A percentile compares a stretch with the other conserved stretches of the same genome.
Conservation (phyloP, 371 early-diverging fungal genomes). For the Entomophthora muscae region DNA sequence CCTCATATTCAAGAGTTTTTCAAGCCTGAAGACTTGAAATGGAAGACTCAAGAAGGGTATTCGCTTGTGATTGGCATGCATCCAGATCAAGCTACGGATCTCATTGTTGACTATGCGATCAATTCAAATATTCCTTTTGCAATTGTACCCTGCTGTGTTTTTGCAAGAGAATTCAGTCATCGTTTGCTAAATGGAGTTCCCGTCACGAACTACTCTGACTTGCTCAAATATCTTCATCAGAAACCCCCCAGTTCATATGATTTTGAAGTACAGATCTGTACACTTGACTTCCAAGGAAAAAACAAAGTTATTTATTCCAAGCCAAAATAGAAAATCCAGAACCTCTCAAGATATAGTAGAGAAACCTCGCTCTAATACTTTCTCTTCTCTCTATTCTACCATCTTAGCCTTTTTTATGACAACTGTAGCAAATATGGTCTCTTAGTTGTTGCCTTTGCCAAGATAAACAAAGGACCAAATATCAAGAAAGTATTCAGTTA, state of each 20-base stretch:
- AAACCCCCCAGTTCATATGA: background rate
- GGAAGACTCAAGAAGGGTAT: background rate
- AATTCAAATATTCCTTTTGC: constrained; percentile 28
- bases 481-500: no score
- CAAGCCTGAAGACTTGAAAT: background rate
- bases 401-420: no score
- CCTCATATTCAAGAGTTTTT: background rate
- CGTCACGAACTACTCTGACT: background rate
- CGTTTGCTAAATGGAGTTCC: constrained; percentile 13
- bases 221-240: background rate
- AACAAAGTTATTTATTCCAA: background rate
- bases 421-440: no score
- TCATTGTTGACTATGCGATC: constrained; percentile 30
- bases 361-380: no score
- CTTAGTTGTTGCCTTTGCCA: no score
- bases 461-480: no score
- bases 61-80: constrained; percentile 30
- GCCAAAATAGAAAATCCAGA: no score
- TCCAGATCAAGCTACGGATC: constrained; percentile 38
- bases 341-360: no score
- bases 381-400: no score
- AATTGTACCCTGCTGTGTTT: constrained; percentile 39
- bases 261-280: background rate
- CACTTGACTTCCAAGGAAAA: background rate
- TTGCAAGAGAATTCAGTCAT: constrained; percentile 26